These are phyloP conservation scores for Colletotrichum limetticola DNA, from an alignment of 2,329 filamentous ascomycete species.

Conservation along the genomic window DNA sequence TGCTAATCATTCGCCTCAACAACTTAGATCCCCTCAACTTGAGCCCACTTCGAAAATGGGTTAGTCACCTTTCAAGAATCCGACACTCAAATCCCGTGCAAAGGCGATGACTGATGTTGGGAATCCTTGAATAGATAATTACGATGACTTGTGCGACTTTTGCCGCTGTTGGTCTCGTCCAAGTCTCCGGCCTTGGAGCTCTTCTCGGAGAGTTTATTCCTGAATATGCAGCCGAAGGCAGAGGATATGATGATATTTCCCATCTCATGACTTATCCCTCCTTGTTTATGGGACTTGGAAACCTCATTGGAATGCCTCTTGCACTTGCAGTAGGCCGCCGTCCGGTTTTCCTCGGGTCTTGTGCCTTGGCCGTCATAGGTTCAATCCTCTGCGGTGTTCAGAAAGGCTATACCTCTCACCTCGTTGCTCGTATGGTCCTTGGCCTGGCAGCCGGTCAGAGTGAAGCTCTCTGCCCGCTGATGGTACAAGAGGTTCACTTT, in stretches of 20 bases:
- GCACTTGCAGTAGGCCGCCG: constrained; percentile 48
- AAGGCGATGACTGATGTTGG: fast-evolving
- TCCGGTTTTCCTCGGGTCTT: constrained; percentile 44
- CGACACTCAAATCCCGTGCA: fast-evolving
- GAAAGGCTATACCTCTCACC: constrained; percentile 48
- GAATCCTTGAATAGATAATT: neutral
- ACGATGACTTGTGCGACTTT: constrained; percentile 20
- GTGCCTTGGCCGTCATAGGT: constrained; percentile 41
- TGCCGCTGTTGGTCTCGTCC: constrained; percentile 11
- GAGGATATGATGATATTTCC: constrained; percentile 20
- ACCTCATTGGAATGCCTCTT: constrained; percentile 45
- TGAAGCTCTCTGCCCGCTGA: constrained; percentile 54
- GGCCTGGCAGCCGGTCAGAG: constrained; percentile 53
- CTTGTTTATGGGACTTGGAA: constrained; percentile 44
- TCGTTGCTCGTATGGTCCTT: constrained; percentile 49
- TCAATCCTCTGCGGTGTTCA: constrained; percentile 42
- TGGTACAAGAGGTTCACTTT: constrained; percentile 54
- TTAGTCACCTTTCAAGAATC: neutral
- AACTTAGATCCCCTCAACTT: constrained; percentile 14
- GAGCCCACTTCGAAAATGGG: constrained; percentile 20
- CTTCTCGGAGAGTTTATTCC: constrained; percentile 23
- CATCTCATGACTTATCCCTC: constrained; percentile 24
- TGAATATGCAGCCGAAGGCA: constrained; percentile 17
- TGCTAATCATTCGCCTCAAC: neutral
- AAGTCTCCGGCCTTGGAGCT: constrained; percentile 22